Conservation (phyloP, 2,329 filamentous ascomycete species). For the Cladosporium sp. region DNA sequence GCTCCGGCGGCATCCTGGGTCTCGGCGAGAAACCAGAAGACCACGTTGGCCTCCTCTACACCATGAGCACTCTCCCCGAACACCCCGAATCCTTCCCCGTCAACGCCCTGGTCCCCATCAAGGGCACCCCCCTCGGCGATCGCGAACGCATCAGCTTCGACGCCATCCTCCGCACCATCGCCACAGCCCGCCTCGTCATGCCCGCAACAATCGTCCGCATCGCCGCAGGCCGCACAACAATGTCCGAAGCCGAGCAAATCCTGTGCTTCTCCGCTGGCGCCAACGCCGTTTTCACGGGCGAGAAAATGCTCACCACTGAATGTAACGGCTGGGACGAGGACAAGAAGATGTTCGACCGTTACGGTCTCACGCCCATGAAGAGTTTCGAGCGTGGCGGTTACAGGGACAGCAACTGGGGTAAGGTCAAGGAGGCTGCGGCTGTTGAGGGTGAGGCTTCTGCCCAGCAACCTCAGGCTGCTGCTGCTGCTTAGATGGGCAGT, state of each 20-base stretch:
- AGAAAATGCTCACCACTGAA: constrained; percentile 92
- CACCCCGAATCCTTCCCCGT: constrained; percentile 91
- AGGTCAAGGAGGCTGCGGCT: constrained; percentile 19
- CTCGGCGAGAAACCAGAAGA: constrained; percentile 75
- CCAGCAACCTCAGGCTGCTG: not conserved
- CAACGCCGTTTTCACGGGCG: constrained; percentile 91
- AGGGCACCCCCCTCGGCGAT: constrained; percentile 79
- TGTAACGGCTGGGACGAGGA: constrained; percentile 92
- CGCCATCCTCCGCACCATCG: constrained; percentile 74
- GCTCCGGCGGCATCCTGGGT: constrained; percentile 82
- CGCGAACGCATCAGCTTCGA: constrained; percentile 67
- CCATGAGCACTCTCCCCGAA: constrained; percentile 70
- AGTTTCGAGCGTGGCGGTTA: constrained; percentile 32
- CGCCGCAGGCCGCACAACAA: constrained; percentile 75
- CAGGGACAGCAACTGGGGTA: constrained; percentile 26
- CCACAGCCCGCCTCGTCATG: constrained; percentile 77
- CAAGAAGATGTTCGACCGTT: constrained; percentile 72
- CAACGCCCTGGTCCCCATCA: constrained; percentile 85
- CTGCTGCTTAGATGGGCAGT: too few species aligned
- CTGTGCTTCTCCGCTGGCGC: constrained; percentile 86
- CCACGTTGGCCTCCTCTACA: constrained; percentile 77
- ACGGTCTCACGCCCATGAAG: constrained; percentile 75
- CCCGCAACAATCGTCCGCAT: constrained; percentile 81
- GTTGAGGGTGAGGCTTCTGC: not conserved
- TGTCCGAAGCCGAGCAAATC: constrained; percentile 84